These are phyloP conservation scores for Decorospora gaudefroyi DNA, from an alignment of 2,329 filamentous ascomycete species.

Conservation along the genomic window DNA sequence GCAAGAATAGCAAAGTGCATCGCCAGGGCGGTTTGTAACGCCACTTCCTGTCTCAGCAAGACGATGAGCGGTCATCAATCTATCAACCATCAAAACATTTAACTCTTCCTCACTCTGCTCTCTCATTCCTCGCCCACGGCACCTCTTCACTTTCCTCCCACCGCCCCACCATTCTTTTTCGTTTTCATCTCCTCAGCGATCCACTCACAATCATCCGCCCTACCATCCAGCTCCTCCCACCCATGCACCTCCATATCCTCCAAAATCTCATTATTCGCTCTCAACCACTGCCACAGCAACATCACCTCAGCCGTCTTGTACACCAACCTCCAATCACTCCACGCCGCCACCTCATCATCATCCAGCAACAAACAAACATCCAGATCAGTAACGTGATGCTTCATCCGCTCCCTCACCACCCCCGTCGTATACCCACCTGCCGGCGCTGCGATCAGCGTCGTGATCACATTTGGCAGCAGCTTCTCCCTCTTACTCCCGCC, in stretches of 20 bases:
- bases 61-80: too few relatives aligned
- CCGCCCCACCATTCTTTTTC: neutral
- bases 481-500: neutral
- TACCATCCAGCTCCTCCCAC: constrained; percentile 32
- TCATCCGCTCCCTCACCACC: constrained; percentile 33
- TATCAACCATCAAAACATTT: neutral
- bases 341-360: constrained; percentile 25
- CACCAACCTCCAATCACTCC: constrained; percentile 17
- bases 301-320: constrained; percentile 17
- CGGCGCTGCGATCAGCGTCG: constrained; percentile 33
- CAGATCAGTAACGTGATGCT: constrained; percentile 36
- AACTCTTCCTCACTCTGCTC: neutral
- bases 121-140: neutral
- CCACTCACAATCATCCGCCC: constrained; percentile 35
- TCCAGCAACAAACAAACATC: constrained; percentile 30
- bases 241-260: constrained; percentile 30
- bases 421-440: constrained; percentile 18
- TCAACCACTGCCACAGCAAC: constrained; percentile 39
- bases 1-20: constrained; percentile 60
- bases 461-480: constrained; percentile 27
- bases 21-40: constrained; percentile 9
- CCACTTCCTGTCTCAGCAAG: too few relatives aligned
- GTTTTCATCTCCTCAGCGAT: constrained; percentile 26
- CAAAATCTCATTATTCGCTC: constrained; percentile 30
- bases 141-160: neutral